Conservation (phyloP, 2,329 filamentous ascomycete genomes). For the Orbilia quercus region DNA sequence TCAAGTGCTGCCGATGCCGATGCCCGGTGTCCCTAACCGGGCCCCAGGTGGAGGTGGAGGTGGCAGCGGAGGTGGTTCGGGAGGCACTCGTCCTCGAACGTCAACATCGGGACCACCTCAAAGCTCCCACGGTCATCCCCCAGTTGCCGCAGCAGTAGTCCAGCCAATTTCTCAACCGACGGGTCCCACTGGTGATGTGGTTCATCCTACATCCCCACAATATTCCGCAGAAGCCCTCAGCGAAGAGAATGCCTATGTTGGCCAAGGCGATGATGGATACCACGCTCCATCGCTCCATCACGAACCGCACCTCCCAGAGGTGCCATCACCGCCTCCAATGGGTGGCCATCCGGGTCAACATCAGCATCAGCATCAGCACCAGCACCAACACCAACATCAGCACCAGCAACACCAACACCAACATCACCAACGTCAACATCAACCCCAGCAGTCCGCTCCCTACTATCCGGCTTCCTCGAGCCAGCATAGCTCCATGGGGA, state of each 20-base stretch:
- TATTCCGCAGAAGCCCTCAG: constrained; percentile 47
- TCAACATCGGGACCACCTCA: constrained; percentile 39
- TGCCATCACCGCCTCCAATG: constrained; percentile 57
- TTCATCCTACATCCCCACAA: constrained; percentile 48
- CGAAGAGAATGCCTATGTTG: constrained; percentile 56
- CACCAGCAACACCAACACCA: constrained; percentile 50
- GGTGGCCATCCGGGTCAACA: constrained; percentile 26
- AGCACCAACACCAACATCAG: constrained; percentile 33
- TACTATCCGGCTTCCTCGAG: constrained; percentile 32
- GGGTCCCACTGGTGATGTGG: constrained; percentile 50
- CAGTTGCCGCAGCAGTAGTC: constrained; percentile 30
- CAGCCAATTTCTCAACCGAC: constrained; percentile 49
- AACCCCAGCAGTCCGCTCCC: constrained; percentile 29
- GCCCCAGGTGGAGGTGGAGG: constrained; percentile 64
- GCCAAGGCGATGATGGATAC: constrained; percentile 57
- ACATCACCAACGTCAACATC: constrained; percentile 14
- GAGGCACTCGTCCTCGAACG: constrained; percentile 23
- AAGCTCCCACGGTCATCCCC: constrained; percentile 33
- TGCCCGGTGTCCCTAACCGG: constrained; percentile 73
- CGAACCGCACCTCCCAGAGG: constrained; percentile 57
- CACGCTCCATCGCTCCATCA: constrained; percentile 57
- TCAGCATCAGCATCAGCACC: constrained; percentile 41
- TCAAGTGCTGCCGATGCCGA: constrained; percentile 89
- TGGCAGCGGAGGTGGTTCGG: constrained; percentile 56
- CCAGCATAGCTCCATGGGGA: constrained; percentile 58